phyloP scores from a whole-genome alignment of 352 stramenopile species.

The Phytophthora megakarya region DNA sequence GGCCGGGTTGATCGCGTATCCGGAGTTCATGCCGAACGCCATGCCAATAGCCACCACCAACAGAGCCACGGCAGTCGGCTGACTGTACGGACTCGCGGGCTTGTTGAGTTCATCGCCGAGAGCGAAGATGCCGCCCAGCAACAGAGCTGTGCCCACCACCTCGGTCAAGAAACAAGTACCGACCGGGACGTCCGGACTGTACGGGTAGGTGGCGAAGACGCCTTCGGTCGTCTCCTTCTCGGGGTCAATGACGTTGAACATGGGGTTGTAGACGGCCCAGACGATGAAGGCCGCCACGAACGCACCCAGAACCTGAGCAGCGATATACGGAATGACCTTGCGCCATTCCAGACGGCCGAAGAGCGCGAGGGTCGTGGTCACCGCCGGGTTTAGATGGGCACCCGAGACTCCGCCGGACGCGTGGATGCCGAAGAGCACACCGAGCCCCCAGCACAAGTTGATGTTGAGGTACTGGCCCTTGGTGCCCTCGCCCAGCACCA shows the following conservation, averaged over 20 bases:
- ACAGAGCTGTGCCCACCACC: conserved; percentile 48
- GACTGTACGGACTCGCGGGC: conserved; percentile 37
- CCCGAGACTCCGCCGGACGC: conserved; percentile 46
- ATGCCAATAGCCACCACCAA: conserved; percentile 60
- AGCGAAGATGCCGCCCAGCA: conserved; percentile 52
- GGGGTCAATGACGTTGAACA: conserved; percentile 49
- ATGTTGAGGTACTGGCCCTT: conserved; percentile 65
- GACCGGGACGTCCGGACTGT: conserved; percentile 20
- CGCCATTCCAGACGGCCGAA: conserved; percentile 47
- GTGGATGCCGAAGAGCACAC: conserved; percentile 66
- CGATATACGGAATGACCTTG: conserved; percentile 49
- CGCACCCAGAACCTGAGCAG: conserved; percentile 46
- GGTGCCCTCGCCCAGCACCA: conserved; percentile 41
- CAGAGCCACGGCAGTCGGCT: conserved; percentile 42
- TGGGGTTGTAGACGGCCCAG: conserved; percentile 54
- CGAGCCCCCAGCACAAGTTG: conserved; percentile 66
- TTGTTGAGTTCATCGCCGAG: conserved; percentile 53
- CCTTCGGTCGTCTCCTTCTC: conserved; percentile 33
- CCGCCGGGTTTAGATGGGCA: conserved; percentile 58
- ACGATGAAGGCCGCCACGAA: conserved; percentile 47
- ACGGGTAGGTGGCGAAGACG: conserved; percentile 52
- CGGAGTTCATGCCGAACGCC: conserved; percentile 66
- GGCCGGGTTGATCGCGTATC: conserved; percentile 62
- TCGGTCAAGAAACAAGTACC: conserved; percentile 50
- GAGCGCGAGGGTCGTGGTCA: conserved; percentile 51